Evolutionary conservation across 495 filamentous ascomycete species (phyloP), one percentile per base, ranked within the genome.

Genomic region (Talaromyces wortmannii): DNA sequence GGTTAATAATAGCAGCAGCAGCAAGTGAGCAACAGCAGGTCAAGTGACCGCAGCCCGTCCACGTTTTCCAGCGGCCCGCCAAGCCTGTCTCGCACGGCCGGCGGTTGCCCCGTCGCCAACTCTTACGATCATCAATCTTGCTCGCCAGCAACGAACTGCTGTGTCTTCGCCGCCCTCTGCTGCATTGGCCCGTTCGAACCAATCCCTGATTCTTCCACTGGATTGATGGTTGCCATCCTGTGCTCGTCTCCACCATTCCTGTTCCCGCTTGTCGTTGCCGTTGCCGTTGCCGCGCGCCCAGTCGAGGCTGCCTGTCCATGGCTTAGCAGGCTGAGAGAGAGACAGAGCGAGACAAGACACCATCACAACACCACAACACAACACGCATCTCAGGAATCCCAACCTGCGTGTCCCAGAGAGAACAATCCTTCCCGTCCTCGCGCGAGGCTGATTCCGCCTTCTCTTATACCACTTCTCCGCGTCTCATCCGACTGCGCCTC

Each of bases 361-460:
- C 1, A 23, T 4, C 23, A 23, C 23, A 23, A 23, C 23, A 23
- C 23, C 23, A 23, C 23, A 23, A 23, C 23, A 23, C 23, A 23
- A 1, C 23, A 23, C 23, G 23, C 23, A 23, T 23, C 23, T 23
- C 23, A 23, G 23, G 23, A 40, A 40, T 40, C 36, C 13, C 36
- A 40, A 40, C 36, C 13, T 13, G 2, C 36, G 36, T 40, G 13
- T 40, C 5, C 23, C 23, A 23, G 23, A 23, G 23, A 23, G 23
- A 23, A 23, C 2, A 23, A 23, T 23, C 23, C 46, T 7, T 5
- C n/a, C 17, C 49, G 16, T 32, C 32, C 51, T 46, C 42, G 18
- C 52, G 42, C 52, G 44, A 53, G 52, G 52, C 52, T 53, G 52
- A 53, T 45, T 46, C 50, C 40, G 30, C 31, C 30, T 33, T 12